phyloP scores from a whole-genome alignment of 2,329 filamentous ascomycete genomes.

The Huntiella bhutanensis region DNA sequence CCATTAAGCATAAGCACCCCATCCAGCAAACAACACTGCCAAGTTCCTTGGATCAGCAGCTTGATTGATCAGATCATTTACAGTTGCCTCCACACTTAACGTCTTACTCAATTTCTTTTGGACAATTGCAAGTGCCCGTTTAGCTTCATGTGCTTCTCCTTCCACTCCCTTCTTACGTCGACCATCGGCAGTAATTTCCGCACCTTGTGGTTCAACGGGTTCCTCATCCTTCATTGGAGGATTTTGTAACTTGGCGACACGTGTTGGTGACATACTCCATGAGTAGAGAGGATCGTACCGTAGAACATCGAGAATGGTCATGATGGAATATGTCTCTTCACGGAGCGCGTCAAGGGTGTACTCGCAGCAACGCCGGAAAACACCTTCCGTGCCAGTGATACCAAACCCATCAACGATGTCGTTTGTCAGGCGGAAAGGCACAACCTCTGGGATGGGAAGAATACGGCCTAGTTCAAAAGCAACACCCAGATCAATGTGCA shows the following conservation, averaged over 20 bases:
- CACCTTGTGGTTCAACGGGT: slow-evolving; percentile 16
- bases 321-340: slow-evolving; percentile 92
- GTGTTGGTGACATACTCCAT: slow-evolving; percentile 68
- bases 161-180: slow-evolving; percentile 7
- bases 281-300: slow-evolving; percentile 95
- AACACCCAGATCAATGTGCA: slow-evolving; percentile 93
- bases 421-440: slow-evolving; percentile 83
- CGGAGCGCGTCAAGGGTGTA: slow-evolving; percentile 88
- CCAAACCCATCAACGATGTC: slow-evolving; percentile 97
- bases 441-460: slow-evolving; percentile 85
- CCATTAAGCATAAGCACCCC: slow-evolving; percentile 27
- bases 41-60: slow-evolving; percentile 85
- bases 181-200: slow-evolving; percentile 9
- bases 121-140: slow-evolving; percentile 78
- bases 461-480: slow-evolving; percentile 93
- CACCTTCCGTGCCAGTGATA: slow-evolving; percentile 81
- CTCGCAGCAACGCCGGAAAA: slow-evolving; percentile 94
- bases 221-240: slow-evolving; percentile 23
- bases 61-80: slow-evolving; percentile 93
- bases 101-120: slow-evolving; percentile 92
- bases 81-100: slow-evolving; percentile 80
- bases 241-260: slow-evolving; percentile 41
- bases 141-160: slow-evolving; percentile 56
- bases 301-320: slow-evolving; percentile 93
- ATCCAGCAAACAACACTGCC: slow-evolving; percentile 63